Base-by-base conservation (phyloP, 176 grass and related monocot species). In the Oryza glaberrima region DNA sequence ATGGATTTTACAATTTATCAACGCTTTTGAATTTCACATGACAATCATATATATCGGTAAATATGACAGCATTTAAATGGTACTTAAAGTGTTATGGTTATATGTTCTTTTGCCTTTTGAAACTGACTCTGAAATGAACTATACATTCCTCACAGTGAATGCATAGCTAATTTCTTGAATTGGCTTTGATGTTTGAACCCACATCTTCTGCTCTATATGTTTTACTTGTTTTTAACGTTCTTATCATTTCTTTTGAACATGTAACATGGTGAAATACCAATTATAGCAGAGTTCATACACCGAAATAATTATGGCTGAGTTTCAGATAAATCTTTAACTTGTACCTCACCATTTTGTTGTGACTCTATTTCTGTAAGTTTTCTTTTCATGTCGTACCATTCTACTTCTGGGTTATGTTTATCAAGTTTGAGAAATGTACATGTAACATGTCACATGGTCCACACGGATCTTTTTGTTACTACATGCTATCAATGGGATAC, bases 181-280 rank as follows among this genome's bases (percentile, higher is more conserved):
- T 82, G 1, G 20, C 68, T 60, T 63, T 23, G 58, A 63, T 11
- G 7, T 63, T 12, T 16, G 22, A 82, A 82, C 22, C 4, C 1
- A 16, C 49, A 45, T 64, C 26, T 67, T 75, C 12, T 83, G 28
- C 47, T 70, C 6, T 66, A 26, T 30, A 28, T 73, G 1, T 9
- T 80, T 28, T 48, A 38, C 4, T 20, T 9, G 1, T 28, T 66
- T 25, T 35, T 32, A 41, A 56, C 70, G 43, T 67, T 68, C 1
- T 76, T 70, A 28, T 46, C 20, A 75, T 75, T 76, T 70, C 20
- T 81, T 85, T 48, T 76, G n/a, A 47, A 34, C 16, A 25, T 71
- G 9, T 70, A 52, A 63, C 35, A 17, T 78, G 64, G 65, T 4
- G 7, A 65, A 65, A 19, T 48, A 72, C 11, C 56, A 67, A 20